A percentile compares a stretch with the other conserved stretches of the same genome.
These are phyloP conservation scores for Serendipita vermifera DNA, from an alignment of 768 basidiomycete species.

Conservation along the genomic window DNA sequence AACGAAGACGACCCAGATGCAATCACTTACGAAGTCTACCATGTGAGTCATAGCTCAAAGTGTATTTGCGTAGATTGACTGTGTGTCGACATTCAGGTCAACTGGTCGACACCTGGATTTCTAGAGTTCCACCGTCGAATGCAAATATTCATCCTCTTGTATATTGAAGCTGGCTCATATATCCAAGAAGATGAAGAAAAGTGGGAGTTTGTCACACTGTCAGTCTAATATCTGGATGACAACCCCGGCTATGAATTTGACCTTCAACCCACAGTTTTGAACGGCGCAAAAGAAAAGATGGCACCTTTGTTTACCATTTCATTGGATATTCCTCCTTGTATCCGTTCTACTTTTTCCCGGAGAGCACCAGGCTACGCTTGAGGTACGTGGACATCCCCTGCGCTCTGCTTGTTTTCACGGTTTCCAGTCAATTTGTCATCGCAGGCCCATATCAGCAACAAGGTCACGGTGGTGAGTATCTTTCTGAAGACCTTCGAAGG, in stretches of 20 bases:
- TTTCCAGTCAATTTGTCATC: slow-evolving; percentile 86
- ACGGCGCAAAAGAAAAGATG: slow-evolving; percentile 50
- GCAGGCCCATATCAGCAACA: slow-evolving; percentile 77
- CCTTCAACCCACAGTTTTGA: slow-evolving; percentile 48
- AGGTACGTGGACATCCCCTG: slow-evolving; percentile 39
- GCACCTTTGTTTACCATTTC: slow-evolving; percentile 69
- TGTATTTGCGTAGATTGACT: slow-evolving; percentile 7
- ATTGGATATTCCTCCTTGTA: slow-evolving; percentile 90
- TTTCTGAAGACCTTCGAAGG: not conserved
- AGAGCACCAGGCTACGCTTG: slow-evolving; percentile 71
- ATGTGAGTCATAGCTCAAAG: slow-evolving; percentile 40
- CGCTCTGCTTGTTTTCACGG: not conserved
- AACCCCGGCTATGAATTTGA: not conserved
- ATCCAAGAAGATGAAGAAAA: slow-evolving; percentile 85
- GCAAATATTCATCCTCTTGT: slow-evolving; percentile 89
- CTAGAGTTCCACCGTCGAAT: slow-evolving; percentile 80
- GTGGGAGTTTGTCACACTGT: slow-evolving; percentile 91
- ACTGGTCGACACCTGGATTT: slow-evolving; percentile 78
- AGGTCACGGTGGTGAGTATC: slow-evolving; percentile 74
- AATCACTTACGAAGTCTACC: slow-evolving; percentile 80
- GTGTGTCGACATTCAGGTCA: slow-evolving; percentile 37
- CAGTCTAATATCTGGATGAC: slow-evolving; percentile 23
- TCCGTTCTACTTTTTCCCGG: slow-evolving; percentile 92
- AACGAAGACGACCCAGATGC: slow-evolving; percentile 42
- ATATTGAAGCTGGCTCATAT: slow-evolving; percentile 92